Conservation (phyloP, 345 rosid species). For the Salix udensis region DNA sequence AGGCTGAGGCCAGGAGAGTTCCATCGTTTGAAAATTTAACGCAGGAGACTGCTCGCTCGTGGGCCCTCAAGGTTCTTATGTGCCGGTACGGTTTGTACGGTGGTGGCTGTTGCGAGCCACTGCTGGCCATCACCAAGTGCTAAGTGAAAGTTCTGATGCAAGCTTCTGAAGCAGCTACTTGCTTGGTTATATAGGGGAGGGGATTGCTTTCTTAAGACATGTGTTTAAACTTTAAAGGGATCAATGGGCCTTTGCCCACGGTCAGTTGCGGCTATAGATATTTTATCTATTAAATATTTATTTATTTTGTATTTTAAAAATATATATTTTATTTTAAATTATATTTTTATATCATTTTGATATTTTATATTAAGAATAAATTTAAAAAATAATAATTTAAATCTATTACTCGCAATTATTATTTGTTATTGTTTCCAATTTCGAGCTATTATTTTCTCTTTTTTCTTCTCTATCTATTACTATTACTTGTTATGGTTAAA, state of each 20-base stretch:
- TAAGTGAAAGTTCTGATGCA: not conserved
- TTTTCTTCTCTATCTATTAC: too few species aligned
- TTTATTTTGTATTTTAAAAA: too few species aligned
- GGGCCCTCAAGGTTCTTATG: conserved; percentile 56
- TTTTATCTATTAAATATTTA: too few species aligned
- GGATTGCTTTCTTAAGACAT: not conserved
- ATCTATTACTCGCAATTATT: too few species aligned
- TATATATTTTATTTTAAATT: too few species aligned
- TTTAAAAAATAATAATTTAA: too few species aligned
- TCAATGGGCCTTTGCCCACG: not conserved
- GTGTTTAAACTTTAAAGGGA: not conserved
- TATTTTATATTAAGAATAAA: too few species aligned
- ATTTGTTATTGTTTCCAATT: too few species aligned
- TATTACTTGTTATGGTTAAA: too few species aligned
- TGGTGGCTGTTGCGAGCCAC: conserved; percentile 21
- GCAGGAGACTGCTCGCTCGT: conserved; percentile 71
- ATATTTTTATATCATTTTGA: too few species aligned
- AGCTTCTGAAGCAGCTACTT: not conserved
- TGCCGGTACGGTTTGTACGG: conserved; percentile 61
- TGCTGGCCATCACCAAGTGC: conserved; percentile 5
- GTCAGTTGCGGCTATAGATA: too few species aligned
- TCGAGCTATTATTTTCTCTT: too few species aligned
- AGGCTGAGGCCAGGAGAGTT: conserved; percentile 76
- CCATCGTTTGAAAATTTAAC: conserved; percentile 93
- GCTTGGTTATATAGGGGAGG: not conserved